A percentile compares a stretch with the other conserved stretches of the same genome.
Conservation (phyloP, 495 filamentous ascomycete genomes). For the Usnea hakonensis region DNA sequence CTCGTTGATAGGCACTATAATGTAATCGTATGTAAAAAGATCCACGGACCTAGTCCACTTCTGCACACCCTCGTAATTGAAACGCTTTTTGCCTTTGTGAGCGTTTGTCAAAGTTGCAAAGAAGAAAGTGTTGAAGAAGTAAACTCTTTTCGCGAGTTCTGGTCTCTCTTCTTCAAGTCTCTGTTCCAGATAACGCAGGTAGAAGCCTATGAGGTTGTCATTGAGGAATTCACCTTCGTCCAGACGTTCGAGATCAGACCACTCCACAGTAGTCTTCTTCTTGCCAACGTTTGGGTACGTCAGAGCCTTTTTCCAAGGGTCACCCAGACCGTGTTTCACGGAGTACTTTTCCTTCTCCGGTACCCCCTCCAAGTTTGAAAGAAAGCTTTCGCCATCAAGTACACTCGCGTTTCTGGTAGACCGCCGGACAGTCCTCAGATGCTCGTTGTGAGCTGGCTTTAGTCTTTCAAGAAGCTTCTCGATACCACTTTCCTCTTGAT, state of each 20-base stretch:
- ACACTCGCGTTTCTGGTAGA: slow-evolving; percentile 12
- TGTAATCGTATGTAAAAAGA: slow-evolving; percentile 76
- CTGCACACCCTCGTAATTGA: slow-evolving; percentile 76
- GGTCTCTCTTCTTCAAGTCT: slow-evolving; percentile 48
- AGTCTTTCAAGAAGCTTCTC: not conserved
- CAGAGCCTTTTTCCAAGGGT: slow-evolving; percentile 47
- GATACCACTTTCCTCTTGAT: not conserved
- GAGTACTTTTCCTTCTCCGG: slow-evolving; percentile 14
- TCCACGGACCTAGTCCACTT: slow-evolving; percentile 86
- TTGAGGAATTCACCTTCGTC: slow-evolving; percentile 84
- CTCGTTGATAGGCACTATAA: slow-evolving; percentile 89
- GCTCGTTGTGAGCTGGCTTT: slow-evolving; percentile 9
- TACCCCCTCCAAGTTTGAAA: not conserved
- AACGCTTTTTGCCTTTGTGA: slow-evolving; percentile 45
- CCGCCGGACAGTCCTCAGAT: slow-evolving; percentile 8
- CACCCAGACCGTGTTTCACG: slow-evolving; percentile 18
- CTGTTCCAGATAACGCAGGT: slow-evolving; percentile 67
- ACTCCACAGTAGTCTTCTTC: slow-evolving; percentile 67
- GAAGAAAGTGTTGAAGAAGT: slow-evolving; percentile 91
- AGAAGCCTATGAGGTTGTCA: slow-evolving; percentile 85
- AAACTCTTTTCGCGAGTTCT: slow-evolving; percentile 55
- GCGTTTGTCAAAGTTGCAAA: slow-evolving; percentile 62
- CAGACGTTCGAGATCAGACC: slow-evolving; percentile 69
- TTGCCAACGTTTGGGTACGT: slow-evolving; percentile 61
- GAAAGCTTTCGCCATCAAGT: not conserved